Conservation (phyloP, 1,284 basidiomycete species). For the Bjerkandera adusta region DNA sequence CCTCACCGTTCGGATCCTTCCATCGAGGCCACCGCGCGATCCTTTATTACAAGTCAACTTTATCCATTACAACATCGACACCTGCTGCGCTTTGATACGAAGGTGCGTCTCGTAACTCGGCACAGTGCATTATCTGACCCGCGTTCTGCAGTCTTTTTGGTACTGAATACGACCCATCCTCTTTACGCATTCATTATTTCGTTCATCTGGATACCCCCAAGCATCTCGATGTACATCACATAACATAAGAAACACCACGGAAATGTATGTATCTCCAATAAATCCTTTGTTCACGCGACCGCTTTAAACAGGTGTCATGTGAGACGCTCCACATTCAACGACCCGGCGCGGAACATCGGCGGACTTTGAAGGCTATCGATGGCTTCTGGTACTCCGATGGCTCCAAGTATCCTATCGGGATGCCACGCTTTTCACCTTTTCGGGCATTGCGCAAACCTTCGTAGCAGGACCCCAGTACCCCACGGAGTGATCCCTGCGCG, state of each 20-base stretch:
- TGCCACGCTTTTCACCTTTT: too few relatives aligned
- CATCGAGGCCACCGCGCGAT: constrained; percentile 6
- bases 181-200: background rate
- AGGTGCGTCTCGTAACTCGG: background rate
- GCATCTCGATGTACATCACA: background rate
- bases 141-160: constrained; percentile 1
- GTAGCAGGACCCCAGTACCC: too few relatives aligned
- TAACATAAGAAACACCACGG: background rate
- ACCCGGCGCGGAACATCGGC: background rate
- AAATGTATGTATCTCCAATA: background rate
- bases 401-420: too few relatives aligned
- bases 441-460: too few relatives aligned
- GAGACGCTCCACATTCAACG: background rate
- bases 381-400: background rate
- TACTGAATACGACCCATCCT: background rate
- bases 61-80: background rate
- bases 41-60: background rate
- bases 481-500: too few relatives aligned
- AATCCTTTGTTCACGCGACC: too few relatives aligned
- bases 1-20: constrained; percentile 6
- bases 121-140: background rate
- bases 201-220: background rate
- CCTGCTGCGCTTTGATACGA: constrained; percentile 2
- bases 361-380: background rate
- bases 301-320: too few relatives aligned